Percentiles rank a stretch among this genome's conserved stretches.
Evolutionary conservation across 345 rosid genomes (phyloP).

Genomic region (Sapria himalayana): DNA sequence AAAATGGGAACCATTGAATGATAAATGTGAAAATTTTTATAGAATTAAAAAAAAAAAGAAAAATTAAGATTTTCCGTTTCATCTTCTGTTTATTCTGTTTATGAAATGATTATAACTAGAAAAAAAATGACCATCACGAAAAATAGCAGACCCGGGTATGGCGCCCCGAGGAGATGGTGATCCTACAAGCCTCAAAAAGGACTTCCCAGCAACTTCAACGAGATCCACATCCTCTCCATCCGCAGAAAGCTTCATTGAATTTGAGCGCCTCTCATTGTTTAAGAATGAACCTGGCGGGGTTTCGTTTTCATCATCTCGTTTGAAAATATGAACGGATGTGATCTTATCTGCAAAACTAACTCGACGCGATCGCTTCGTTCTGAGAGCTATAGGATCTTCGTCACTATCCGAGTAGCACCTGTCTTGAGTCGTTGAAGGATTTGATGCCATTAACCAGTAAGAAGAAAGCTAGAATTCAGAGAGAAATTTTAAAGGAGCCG

Average conservation of each 20-base stretch:
- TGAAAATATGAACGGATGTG: conserved; percentile 74
- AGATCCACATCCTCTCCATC: conserved; percentile 11
- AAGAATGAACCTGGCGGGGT: conserved; percentile 31
- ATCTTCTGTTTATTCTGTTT: no score
- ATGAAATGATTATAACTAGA: no score
- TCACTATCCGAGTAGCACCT: conserved; percentile 34
- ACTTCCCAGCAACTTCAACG: conserved; percentile 13
- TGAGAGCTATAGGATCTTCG: conserved; percentile 45
- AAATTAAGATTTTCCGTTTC: no score
- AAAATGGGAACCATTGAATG: no score
- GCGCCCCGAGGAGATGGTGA: conserved; percentile 84
- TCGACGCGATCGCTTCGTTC: conserved; percentile 56
- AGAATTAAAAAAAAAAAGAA: no score
- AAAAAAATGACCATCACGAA: conserved; percentile 36
- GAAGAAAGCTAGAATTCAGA: no score
- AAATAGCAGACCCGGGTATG: conserved; percentile 44
- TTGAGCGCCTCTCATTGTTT: conserved; percentile 10
- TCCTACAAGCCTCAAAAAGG: conserved; percentile 34
- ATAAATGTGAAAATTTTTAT: no score
- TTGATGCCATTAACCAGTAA: conserved; percentile 10
- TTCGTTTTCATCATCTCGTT: conserved; percentile 78
- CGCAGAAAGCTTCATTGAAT: conserved; percentile 16
- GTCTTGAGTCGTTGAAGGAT: conserved; percentile 1
- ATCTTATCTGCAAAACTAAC: conserved; percentile 94
- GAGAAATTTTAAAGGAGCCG: no score